phyloP scores from a whole-genome alignment of 495 filamentous ascomycete species.

The Aspergillus hancockii region DNA sequence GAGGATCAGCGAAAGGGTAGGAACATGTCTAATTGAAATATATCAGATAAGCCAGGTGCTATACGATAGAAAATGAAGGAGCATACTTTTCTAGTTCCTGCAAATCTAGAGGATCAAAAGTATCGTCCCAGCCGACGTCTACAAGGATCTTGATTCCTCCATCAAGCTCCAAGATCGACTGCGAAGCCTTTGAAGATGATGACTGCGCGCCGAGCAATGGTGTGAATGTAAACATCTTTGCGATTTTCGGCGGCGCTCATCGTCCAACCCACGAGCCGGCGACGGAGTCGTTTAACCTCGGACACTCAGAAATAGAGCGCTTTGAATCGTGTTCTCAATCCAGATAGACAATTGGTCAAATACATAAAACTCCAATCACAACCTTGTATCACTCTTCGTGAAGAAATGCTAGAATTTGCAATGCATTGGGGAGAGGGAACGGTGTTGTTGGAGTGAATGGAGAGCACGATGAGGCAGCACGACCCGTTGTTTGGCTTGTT shows the following conservation, averaged over 20 bases:
- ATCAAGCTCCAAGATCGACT: slow-evolving; percentile 94
- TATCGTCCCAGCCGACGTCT: slow-evolving; percentile 94
- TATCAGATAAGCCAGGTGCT: slow-evolving; percentile 13
- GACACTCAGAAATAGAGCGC: not conserved
- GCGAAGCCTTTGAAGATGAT: slow-evolving; percentile 74
- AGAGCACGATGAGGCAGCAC: not conserved
- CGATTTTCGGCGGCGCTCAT: slow-evolving; percentile 15
- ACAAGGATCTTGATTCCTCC: slow-evolving; percentile 93
- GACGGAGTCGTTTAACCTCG: slow-evolving; percentile 10
- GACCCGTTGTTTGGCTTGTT: slow-evolving; percentile 10
- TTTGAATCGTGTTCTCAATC: slow-evolving; percentile 4
- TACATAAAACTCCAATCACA: slow-evolving; percentile 6
- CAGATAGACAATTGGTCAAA: not conserved
- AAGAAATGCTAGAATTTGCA: not conserved
- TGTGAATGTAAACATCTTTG: slow-evolving; percentile 90
- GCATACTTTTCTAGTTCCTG: slow-evolving; percentile 85
- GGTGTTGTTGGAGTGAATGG: not conserved
- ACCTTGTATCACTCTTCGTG: not conserved
- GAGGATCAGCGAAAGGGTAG: slow-evolving; percentile 90
- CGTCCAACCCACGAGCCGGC: slow-evolving; percentile 11
- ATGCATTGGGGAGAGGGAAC: slow-evolving; percentile 5
- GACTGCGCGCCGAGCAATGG: slow-evolving; percentile 89
- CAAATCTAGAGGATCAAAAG: slow-evolving; percentile 78
- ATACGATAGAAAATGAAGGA: not conserved
- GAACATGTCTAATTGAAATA: slow-evolving; percentile 65